Evolutionary conservation across 225 moss, liverwort and hornwort species (phyloP).

Genomic region (Straminergon stramineum): DNA sequence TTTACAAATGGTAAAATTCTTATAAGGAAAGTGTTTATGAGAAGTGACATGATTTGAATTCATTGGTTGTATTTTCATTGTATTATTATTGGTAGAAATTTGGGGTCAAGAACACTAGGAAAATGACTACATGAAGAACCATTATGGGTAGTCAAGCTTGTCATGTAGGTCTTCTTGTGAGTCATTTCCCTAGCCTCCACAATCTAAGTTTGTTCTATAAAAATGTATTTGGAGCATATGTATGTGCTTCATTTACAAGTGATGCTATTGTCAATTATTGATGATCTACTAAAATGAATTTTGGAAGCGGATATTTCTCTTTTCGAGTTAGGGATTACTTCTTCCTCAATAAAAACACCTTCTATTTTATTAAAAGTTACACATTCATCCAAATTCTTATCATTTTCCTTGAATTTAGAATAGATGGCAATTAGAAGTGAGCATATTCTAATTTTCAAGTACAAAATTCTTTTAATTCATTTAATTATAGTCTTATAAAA

Average conservation of each 20-base stretch:
- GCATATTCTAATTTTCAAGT: neutral
- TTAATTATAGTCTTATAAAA: neutral
- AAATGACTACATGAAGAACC: neutral
- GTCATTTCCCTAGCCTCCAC: fast-evolving
- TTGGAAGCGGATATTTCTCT: neutral
- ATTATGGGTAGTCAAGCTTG: neutral
- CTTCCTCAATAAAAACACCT: neutral
- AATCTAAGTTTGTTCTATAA: fast-evolving
- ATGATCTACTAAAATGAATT: neutral
- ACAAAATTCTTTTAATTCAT: neutral
- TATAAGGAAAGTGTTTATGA: neutral
- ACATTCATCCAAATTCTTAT: too few species aligned
- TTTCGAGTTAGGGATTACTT: neutral
- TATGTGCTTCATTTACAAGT: neutral
- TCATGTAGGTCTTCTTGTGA: neutral
- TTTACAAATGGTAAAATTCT: too few species aligned
- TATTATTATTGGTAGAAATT: neutral
- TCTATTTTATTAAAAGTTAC: too few species aligned
- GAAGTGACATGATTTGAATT: neutral
- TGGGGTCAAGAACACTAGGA: fast-evolving
- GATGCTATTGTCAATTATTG: neutral
- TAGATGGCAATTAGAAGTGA: neutral
- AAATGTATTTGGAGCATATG: neutral
- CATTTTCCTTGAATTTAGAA: neutral
- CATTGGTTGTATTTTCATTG: neutral